Base-by-base conservation (phyloP, 805 yeast species). In the Yarrowia hollandica region DNA sequence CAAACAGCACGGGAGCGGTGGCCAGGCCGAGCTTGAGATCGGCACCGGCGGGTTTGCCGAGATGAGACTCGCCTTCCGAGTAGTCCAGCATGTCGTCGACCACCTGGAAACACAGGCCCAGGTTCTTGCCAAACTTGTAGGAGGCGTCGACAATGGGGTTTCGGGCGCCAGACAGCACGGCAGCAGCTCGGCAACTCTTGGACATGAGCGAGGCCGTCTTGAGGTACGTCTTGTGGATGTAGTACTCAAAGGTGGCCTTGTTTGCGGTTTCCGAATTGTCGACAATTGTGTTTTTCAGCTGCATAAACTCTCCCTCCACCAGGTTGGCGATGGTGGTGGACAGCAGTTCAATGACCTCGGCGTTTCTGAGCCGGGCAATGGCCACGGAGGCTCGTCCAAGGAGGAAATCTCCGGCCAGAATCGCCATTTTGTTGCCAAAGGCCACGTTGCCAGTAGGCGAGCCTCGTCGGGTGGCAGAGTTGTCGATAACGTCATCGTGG, bases 261-360 rank as follows among this genome's bases (percentile, higher is more conserved):
- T 69, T 70, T 61, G 86, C 89, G 25, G 77, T 79, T 59, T 75
- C 69, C 18, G 84, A 79, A 2, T 66, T 64, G 62, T 70, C 69
- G 38, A 86, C 75, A 7, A 91, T 94, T 0, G 97, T 90, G 73
- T 94, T 94, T 66, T 92, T 91, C 76, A 94, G 81, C 75, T 94
- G 99, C 98, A 94, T 94, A 71, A 94, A 92, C 74, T 94, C 99
- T 54, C 99, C 99, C 74, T 94, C 99, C 1, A 94, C 98, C 62
- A 94, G 78, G 70, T 94, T 94, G 11, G 98, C 99, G 69, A 94
- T 94, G 28, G 97, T 87, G 12, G 97, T 92, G 3, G 97, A 90
- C 76, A 94, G 82, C 62, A 94, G 78, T 75, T 94, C 99, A 61
- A 90, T 91, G 44, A 94, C 99, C 75, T 94, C 98, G n/a, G 97